phyloP scores from a whole-genome alignment of 2,329 filamentous ascomycete species.

The Plectosphaerella sp. region DNA sequence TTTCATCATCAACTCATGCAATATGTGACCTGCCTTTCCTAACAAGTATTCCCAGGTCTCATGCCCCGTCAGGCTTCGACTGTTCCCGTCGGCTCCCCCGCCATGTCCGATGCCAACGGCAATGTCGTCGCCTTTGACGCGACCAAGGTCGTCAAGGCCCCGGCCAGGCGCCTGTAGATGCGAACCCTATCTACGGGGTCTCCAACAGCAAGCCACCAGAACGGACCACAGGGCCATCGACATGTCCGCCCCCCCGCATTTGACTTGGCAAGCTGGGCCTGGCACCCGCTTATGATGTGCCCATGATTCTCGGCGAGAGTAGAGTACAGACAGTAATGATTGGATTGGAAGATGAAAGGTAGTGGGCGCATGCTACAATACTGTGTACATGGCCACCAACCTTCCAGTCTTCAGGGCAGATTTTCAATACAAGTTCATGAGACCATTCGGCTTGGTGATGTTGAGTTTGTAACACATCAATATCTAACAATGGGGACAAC shows the following conservation, averaged over 20 bases:
- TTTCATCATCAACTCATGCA: conserved; percentile 11
- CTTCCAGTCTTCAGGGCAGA: not conserved
- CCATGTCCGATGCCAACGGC: conserved; percentile 43
- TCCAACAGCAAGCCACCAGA: not conserved
- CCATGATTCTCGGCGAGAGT: not conserved
- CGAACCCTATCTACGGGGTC: no score
- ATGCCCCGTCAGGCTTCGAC: conserved; percentile 23
- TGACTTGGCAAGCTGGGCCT: not conserved
- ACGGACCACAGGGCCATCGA: not conserved
- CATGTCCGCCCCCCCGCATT: not conserved
- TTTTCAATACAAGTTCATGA: not conserved
- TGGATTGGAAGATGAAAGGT: not conserved
- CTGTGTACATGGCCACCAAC: not conserved
- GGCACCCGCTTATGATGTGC: no score
- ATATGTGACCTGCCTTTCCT: not conserved
- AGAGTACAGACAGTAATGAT: not conserved
- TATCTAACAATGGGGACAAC: no score
- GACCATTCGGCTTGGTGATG: no score
- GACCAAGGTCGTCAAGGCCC: conserved; percentile 25
- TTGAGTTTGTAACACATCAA: no score
- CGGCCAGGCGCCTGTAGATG: not conserved
- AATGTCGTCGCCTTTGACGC: conserved; percentile 41
- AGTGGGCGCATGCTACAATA: not conserved
- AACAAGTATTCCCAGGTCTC: conserved; percentile 18
- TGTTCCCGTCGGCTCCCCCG: conserved; percentile 30